phyloP scores from a whole-genome alignment of 2,329 filamentous ascomycete species.

The Aspergillus tanneri region DNA sequence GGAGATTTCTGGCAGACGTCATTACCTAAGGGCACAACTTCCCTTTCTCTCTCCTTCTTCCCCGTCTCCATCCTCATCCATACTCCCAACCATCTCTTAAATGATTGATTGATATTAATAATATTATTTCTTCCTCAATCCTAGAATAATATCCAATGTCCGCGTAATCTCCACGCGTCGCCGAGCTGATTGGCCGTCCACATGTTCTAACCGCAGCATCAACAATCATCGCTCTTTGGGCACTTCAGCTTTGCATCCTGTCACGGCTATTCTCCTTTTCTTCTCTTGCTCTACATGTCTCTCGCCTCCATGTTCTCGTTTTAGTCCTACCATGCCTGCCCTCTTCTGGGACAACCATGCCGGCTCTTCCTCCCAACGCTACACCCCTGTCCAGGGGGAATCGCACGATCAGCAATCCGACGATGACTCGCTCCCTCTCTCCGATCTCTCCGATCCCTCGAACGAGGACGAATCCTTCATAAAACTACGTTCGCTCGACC shows the following conservation, averaged over 20 bases:
- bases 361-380: constrained; percentile 9
- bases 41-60: background rate
- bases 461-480: constrained; percentile 12
- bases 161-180: background rate
- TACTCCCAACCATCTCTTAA: too few relatives aligned
- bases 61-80: background rate
- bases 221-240: constrained; percentile 7
- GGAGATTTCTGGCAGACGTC: too few relatives aligned
- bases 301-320: constrained; percentile 2
- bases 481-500: constrained; percentile 18
- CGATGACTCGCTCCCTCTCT: constrained; percentile 14
- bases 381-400: constrained; percentile 18
- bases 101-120: too few relatives aligned
- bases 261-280: background rate
- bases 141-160: too few relatives aligned
- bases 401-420: constrained; percentile 8
- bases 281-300: background rate
- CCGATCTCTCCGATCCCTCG: constrained; percentile 12
- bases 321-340: constrained; percentile 1
- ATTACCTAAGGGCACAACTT: background rate
- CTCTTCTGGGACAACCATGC: background rate
- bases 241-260: background rate
- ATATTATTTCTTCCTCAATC: too few relatives aligned
- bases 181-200: background rate
- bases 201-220: background rate